Conservation (phyloP, 345 rosid genomes). For the Kandelia obovata region DNA sequence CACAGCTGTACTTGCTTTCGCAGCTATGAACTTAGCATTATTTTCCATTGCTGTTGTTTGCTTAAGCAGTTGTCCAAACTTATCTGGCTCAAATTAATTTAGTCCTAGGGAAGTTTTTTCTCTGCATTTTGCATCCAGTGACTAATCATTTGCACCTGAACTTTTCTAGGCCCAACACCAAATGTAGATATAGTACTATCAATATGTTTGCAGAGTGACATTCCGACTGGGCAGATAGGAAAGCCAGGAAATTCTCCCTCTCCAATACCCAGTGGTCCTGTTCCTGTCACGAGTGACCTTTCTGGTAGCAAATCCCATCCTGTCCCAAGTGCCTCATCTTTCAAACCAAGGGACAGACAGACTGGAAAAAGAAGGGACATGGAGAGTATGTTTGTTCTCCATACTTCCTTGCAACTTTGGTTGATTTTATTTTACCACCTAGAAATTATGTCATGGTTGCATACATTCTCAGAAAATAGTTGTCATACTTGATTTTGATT, state of each 20-base stretch:
- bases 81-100: too few species aligned
- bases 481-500: too few species aligned
- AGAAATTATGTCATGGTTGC: too few species aligned
- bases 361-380: slow-evolving; percentile 61
- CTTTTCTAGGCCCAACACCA: slow-evolving; percentile 64
- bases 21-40: too few species aligned
- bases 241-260: slow-evolving; percentile 36
- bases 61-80: too few species aligned
- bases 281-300: slow-evolving; percentile 55
- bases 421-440: not conserved
- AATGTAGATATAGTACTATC: slow-evolving; percentile 78
- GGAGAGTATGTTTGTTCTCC: slow-evolving; percentile 38
- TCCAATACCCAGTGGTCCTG: slow-evolving; percentile 37
- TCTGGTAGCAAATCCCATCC: slow-evolving; percentile 63
- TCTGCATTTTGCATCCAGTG: not conserved
- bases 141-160: slow-evolving; percentile 1
- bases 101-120: too few species aligned
- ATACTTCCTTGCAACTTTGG: not conserved
- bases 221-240: slow-evolving; percentile 41
- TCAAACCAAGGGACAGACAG: slow-evolving; percentile 61
- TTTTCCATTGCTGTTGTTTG: too few species aligned
- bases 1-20: not conserved
- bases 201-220: slow-evolving; percentile 77
- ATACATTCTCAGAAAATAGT: too few species aligned
- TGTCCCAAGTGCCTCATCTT: slow-evolving; percentile 47